Conservation (phyloP, 164 flowering plant genomes). For the Vitis rotundifolia region DNA sequence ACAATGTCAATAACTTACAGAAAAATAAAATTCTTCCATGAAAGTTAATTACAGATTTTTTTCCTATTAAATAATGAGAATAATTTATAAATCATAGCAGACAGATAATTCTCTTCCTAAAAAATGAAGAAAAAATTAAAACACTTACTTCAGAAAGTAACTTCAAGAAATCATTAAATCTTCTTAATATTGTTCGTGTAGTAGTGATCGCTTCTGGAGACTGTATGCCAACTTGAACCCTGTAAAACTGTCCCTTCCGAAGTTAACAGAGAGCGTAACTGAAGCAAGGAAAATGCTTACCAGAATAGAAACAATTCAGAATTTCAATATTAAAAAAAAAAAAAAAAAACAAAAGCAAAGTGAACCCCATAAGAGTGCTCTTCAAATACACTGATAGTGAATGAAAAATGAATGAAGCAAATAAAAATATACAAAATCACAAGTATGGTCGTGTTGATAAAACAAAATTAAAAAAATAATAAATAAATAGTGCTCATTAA, state of each 20-base stretch:
- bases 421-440: too few species aligned
- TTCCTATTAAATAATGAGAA: too few species aligned
- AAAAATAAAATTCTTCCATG: neutral
- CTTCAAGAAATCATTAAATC: slow-evolving; percentile 89
- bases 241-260: slow-evolving; percentile 72
- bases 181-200: slow-evolving; percentile 56
- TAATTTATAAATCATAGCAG: too few species aligned
- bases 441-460: too few species aligned
- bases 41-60: neutral
- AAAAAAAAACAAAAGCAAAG: neutral
- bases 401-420: too few species aligned
- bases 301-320: too few species aligned
- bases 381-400: too few species aligned
- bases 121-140: neutral
- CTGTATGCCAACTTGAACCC: slow-evolving; percentile 90
- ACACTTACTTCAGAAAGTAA: slow-evolving; percentile 70
- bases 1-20: neutral
- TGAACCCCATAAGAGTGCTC: too few species aligned
- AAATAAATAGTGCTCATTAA: too few species aligned
- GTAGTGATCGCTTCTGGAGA: slow-evolving; percentile 87
- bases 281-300: neutral
- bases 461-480: too few species aligned
- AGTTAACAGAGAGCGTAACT: slow-evolving; percentile 26
- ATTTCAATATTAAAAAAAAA: neutral
- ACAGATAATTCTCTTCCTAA: neutral